Base-by-base conservation (phyloP, 768 basidiomycete species). In the Tephrocybe sp. region DNA sequence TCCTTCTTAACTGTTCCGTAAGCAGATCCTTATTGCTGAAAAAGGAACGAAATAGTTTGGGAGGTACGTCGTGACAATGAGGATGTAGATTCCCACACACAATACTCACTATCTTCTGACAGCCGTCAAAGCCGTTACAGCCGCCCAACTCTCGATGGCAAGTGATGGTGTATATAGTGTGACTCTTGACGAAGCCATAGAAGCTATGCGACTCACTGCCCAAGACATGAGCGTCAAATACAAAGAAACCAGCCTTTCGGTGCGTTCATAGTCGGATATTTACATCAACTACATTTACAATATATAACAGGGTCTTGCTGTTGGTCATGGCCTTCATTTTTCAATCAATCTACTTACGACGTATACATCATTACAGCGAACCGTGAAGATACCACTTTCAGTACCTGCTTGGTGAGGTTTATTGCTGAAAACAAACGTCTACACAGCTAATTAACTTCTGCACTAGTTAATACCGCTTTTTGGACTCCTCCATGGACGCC, bases 211-310 rank as follows among this genome's bases (percentile, higher is more conserved):
- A 19, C 64, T 96, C 40, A 97, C 93, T 5, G 94, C 95, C 22
- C 76, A 80, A n/a, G 91, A 94, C 65, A 96, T 96, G 92, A 92
- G 90, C 53, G 80, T 88, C 57, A 92, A 94, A 66, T 95, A 96
- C 66, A 97, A 96, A 64, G 94, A 98, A 69, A 98, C 94, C 0
- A 92, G 89, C 67, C 79, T 98, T 56, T 92, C 91, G 32, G 92
- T 89, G 61, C 56, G 85, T 70, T 28, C 38, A 12, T 5, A 9
- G 45, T 19, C 5, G 16, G 47, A 44, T 36, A 32, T 27, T 16
- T 51, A 48, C 16, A 37, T 35, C 7, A 55, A 27, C 36, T 30
- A 5, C 19, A 22, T 24, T 49, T 35, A 51, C 27, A 19, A 34
- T 42, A 18, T 30, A 50, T 38, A 34, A 25, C 43, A 76, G 74